Evolutionary conservation across 2,329 filamentous ascomycete species (phyloP).

Genomic region (Hypoxylon sp.): DNA sequence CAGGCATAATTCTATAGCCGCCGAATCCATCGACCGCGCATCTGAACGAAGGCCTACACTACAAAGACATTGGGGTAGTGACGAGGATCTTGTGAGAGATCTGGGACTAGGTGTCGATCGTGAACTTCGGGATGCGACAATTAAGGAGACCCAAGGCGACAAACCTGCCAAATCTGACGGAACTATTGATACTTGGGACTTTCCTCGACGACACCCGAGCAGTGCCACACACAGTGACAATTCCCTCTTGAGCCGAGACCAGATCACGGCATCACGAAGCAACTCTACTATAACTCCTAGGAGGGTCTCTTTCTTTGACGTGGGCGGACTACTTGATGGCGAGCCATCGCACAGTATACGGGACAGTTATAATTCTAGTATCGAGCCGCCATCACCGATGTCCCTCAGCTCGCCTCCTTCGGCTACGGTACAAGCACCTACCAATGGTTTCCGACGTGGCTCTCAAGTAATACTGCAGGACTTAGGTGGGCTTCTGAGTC

Average conservation of each 20-base stretch:
- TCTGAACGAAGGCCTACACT: constrained; percentile 64
- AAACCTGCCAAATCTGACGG: constrained; percentile 55
- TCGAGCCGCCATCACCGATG: constrained; percentile 58
- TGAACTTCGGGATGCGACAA: constrained; percentile 61
- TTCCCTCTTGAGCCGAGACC: constrained; percentile 59
- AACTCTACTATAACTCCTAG: constrained; percentile 64
- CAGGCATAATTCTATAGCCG: constrained; percentile 72
- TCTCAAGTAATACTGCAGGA: constrained; percentile 73
- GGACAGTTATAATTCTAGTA: constrained; percentile 61
- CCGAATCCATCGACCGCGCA: constrained; percentile 73
- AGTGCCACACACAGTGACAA: constrained; percentile 62
- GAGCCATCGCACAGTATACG: constrained; percentile 58
- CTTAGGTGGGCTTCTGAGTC: constrained; percentile 67
- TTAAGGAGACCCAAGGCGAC: constrained; percentile 42
- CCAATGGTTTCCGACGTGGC: constrained; percentile 65
- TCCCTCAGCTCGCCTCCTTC: constrained; percentile 54
- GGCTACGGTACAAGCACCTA: constrained; percentile 62
- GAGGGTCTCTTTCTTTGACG: constrained; percentile 86
- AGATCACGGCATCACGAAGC: constrained; percentile 57
- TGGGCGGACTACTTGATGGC: constrained; percentile 80
- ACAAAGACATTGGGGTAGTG: constrained; percentile 84
- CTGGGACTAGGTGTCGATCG: constrained; percentile 78
- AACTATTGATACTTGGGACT: constrained; percentile 65
- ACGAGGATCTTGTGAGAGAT: constrained; percentile 88
- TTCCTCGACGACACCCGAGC: constrained; percentile 59